Conservation (phyloP, 192 early-diverging fungal species). For the Haplosporangium gracile region DNA sequence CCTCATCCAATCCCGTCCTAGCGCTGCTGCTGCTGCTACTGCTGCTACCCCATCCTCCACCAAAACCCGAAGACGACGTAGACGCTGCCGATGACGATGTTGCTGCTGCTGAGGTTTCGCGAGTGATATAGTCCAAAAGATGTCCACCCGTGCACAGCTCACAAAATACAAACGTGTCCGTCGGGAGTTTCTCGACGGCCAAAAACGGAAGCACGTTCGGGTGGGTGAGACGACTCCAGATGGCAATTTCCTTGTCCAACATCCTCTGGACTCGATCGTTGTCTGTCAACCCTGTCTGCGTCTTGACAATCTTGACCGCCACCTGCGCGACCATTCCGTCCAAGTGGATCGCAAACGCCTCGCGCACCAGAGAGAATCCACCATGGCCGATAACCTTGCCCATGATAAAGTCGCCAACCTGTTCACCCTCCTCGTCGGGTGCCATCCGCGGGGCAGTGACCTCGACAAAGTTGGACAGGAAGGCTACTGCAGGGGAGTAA, state of each 20-base stretch:
- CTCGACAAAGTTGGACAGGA: conserved; percentile 53
- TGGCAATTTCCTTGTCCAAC: conserved; percentile 75
- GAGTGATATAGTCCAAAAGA: conserved; percentile 70
- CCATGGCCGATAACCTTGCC: conserved; percentile 80
- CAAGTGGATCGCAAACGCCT: conserved; percentile 69
- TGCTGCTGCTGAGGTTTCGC: conserved; percentile 17
- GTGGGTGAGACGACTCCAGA: conserved; percentile 79
- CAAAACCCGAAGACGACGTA: background rate
- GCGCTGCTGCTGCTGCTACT: background rate
- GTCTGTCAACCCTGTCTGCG: conserved; percentile 47
- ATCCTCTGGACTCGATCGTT: conserved; percentile 60
- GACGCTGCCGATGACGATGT: conserved; percentile 22
- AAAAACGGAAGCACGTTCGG: conserved; percentile 74
- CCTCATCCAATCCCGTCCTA: conserved; percentile 63
- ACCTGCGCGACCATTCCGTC: conserved; percentile 57
- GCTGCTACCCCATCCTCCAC: background rate
- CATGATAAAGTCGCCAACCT: conserved; percentile 79
- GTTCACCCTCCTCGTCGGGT: conserved; percentile 75
- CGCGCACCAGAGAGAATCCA: conserved; percentile 81
- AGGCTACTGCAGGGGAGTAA: conserved; percentile 57
- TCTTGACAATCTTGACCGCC: conserved; percentile 81
- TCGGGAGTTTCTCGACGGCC: conserved; percentile 76
- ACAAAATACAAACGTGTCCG: conserved; percentile 78
- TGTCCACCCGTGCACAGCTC: conserved; percentile 76
- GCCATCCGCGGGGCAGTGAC: conserved; percentile 40